A percentile compares a stretch with the other conserved stretches of the same genome.
Conservation (phyloP, 257 asterid species). For the Scutellaria barbata region DNA sequence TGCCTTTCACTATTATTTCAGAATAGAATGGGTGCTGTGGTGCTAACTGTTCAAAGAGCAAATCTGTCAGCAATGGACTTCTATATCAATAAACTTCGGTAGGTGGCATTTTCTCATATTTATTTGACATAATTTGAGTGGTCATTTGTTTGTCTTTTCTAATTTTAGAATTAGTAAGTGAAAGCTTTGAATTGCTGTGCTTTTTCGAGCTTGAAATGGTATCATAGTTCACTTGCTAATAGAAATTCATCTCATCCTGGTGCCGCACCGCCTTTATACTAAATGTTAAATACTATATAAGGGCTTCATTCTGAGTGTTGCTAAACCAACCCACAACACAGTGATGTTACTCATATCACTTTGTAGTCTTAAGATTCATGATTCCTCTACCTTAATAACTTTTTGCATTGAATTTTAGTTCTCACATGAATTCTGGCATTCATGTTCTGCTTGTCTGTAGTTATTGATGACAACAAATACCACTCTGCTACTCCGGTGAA, state of each 20-base stretch:
- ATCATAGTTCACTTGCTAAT: constrained; percentile 29
- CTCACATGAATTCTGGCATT: constrained; percentile 4
- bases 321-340: constrained; percentile 2
- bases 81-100: constrained; percentile 69
- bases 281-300: neutral
- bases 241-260: neutral
- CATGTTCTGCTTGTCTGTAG: neutral
- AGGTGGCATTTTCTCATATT: constrained; percentile 17
- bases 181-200: constrained; percentile 9
- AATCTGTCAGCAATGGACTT: constrained; percentile 73
- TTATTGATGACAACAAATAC: constrained; percentile 11
- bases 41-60: constrained; percentile 87
- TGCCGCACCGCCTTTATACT: constrained; percentile 3
- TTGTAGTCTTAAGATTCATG: neutral
- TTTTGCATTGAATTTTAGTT: constrained; percentile 22
- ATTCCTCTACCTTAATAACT: constrained; percentile 7
- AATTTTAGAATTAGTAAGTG: constrained; percentile 7
- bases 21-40: constrained; percentile 81
- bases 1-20: constrained; percentile 39
- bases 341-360: neutral
- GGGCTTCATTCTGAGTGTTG: constrained; percentile 4
- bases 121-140: constrained; percentile 11
- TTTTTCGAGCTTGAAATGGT: constrained; percentile 22
- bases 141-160: constrained; percentile 2
- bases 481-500: constrained; percentile 19